These are phyloP conservation scores for Avena eriantha DNA, from an alignment of 176 grass and related monocot genomes.

Conservation along the genomic window DNA sequence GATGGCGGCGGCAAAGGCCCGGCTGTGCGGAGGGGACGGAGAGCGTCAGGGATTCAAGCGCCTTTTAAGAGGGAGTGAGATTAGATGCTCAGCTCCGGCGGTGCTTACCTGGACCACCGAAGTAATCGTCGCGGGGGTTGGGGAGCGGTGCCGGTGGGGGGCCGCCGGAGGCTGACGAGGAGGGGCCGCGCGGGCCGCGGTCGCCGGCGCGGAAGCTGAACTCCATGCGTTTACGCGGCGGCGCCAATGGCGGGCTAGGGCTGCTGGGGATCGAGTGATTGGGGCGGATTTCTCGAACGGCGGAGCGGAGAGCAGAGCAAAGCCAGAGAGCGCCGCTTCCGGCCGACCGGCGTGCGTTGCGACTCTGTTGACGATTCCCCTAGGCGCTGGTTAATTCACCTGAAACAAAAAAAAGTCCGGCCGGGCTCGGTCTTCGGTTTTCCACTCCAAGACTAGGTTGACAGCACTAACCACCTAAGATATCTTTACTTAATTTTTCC, in stretches of 20 bases:
- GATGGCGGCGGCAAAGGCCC: neutral
- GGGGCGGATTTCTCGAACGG: neutral
- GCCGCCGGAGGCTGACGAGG: neutral
- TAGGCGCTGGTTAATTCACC: too few relatives aligned
- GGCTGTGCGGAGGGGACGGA: slow-evolving; percentile 15
- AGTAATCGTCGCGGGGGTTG: neutral
- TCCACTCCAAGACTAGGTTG: too few relatives aligned
- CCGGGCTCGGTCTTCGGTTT: too few relatives aligned
- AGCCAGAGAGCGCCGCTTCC: too few relatives aligned
- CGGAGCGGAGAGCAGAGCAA: neutral
- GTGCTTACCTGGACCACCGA: slow-evolving; percentile 32
- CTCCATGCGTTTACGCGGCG: slow-evolving; percentile 35
- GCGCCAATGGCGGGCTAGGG: neutral
- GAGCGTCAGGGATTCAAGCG: neutral
- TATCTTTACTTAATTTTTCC: too few relatives aligned
- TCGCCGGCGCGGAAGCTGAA: slow-evolving; percentile 52
- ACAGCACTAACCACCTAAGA: too few relatives aligned
- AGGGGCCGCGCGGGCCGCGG: neutral
- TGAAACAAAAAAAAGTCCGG: too few relatives aligned
- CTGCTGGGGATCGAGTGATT: neutral
- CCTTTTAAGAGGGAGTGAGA: neutral
- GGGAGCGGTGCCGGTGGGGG: neutral
- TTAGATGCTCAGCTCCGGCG: neutral
- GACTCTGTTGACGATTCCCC: neutral
- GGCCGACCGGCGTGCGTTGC: neutral